These are phyloP conservation scores for Letharia lupina DNA, from an alignment of 495 filamentous ascomycete genomes.

Conservation along the genomic window DNA sequence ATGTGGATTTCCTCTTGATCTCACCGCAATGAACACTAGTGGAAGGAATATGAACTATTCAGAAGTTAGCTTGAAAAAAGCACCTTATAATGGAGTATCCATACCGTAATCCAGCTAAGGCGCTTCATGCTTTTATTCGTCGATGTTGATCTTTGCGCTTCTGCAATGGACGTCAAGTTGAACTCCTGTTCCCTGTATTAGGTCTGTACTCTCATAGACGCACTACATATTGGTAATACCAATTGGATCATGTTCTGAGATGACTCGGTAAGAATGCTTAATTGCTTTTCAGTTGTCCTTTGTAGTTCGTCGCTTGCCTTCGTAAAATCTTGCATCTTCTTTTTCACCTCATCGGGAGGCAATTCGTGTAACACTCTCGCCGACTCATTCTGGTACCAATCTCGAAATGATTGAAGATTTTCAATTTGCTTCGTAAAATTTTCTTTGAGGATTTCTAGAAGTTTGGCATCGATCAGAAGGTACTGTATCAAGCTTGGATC, in stretches of 20 bases:
- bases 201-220: slow-evolving; percentile 1
- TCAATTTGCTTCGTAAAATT: slow-evolving; percentile 11
- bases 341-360: slow-evolving; percentile 16
- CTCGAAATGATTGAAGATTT: slow-evolving; percentile 8
- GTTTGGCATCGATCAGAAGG: slow-evolving; percentile 12
- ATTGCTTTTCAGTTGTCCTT: slow-evolving; percentile 20
- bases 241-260: slow-evolving; percentile 14
- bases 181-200: slow-evolving; percentile 23
- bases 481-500: slow-evolving; percentile 7
- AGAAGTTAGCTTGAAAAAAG: slow-evolving; percentile 18
- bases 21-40: slow-evolving; percentile 31
- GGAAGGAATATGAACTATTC: slow-evolving; percentile 32
- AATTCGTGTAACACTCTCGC: slow-evolving; percentile 16
- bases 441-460: not conserved
- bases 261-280: slow-evolving; percentile 19
- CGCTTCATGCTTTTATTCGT: slow-evolving; percentile 31
- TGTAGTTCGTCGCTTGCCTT: slow-evolving; percentile 20
- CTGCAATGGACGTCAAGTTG: slow-evolving; percentile 29
- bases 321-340: slow-evolving; percentile 20
- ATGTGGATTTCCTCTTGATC: not conserved
- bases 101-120: slow-evolving; percentile 34
- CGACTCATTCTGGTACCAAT: slow-evolving; percentile 1
- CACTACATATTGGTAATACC: not conserved
- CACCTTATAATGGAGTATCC: not conserved
- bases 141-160: slow-evolving; percentile 26